Base-by-base conservation (phyloP, 495 filamentous ascomycete genomes). In the Hypoxylon lenormandii region DNA sequence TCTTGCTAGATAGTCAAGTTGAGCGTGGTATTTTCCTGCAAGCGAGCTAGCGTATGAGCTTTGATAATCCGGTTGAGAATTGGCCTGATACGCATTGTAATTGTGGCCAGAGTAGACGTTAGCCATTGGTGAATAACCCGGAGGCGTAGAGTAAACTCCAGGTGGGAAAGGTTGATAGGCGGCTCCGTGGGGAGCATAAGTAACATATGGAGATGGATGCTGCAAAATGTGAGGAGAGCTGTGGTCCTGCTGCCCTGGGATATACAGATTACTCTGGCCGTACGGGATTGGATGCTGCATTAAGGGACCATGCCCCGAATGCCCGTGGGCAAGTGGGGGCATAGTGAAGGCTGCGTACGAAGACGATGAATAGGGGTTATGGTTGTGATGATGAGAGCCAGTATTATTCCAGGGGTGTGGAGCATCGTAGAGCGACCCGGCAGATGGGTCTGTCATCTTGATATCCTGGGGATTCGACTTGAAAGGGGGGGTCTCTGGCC, bases 401-500 rank as follows among this genome's bases (percentile, higher is more conserved):
- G 15, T 36, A 7, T 50, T 52, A 33, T 38, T 50, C n/a, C 56
- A 50, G 22, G 48, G 8, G 8, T 56, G 60, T 37, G 21, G 22
- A 28, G 40, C n/a, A n/a, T 48, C 59, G 10, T 64, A 63, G 6
- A 43, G 26, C 36, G 47, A 43, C 13, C 15, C 15, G 21, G 46
- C 5, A 26, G 58, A 19, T 10, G 15, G 54, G 19, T 53, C 46
- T 49, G 11, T n/a, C 13, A 38, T 8, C 46, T 52, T 58, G 11
- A 49, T 33, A 7, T 13, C n/a, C 4, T 36, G 54, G 30, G 58
- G 51, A 3, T 65, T 42, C 21, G 55, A 21, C 8, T 60, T 64
- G 19, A 60, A 94, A 0, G 90, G 91, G 5, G 89, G 89, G 30
- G 86, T 80, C 60, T 86, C 85, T 38, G 91, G 91, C 91, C 91